Conservation (phyloP, 352 stramenopile genomes). For the Phytophthora palmivora region DNA sequence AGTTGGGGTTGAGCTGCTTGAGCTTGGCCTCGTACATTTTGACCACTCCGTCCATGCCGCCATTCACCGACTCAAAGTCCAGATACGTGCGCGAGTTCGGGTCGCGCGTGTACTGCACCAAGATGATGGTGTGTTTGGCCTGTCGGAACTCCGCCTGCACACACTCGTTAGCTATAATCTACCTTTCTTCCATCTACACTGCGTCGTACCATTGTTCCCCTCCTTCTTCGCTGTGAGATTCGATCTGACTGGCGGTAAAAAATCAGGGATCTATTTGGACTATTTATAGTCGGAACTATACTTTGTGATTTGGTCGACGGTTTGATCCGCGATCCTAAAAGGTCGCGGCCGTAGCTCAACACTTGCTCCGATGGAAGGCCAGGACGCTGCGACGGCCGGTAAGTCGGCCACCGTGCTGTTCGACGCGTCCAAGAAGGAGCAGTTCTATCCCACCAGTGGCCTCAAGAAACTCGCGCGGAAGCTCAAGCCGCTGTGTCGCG, state of each 20-base stretch:
- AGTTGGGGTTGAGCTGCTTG: conserved; percentile 88
- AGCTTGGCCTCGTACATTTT: conserved; percentile 94
- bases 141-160: conserved; percentile 84
- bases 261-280: conserved; percentile 8
- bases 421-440: conserved; percentile 95
- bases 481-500: conserved; percentile 90
- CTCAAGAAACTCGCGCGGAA: conserved; percentile 95
- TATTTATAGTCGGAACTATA: conserved; percentile 1
- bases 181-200: not conserved
- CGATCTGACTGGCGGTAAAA: conserved; percentile 36
- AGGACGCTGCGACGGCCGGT: conserved; percentile 18
- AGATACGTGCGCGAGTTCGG: conserved; percentile 91
- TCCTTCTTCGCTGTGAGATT: conserved; percentile 14
- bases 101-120: conserved; percentile 91
- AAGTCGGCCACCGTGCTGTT: conserved; percentile 79
- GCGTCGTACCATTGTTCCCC: conserved; percentile 38
- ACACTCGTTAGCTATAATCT: conserved; percentile 12
- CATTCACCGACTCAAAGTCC: conserved; percentile 92
- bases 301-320: no score
- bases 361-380: conserved; percentile 37
- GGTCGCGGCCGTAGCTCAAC: conserved; percentile 11
- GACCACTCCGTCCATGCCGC: conserved; percentile 90
- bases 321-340: conserved; percentile 43
- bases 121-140: conserved; percentile 91
- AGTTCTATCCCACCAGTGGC: conserved; percentile 89